phyloP scores from a whole-genome alignment of 306 rosid species.

The Luffa acutangula region DNA sequence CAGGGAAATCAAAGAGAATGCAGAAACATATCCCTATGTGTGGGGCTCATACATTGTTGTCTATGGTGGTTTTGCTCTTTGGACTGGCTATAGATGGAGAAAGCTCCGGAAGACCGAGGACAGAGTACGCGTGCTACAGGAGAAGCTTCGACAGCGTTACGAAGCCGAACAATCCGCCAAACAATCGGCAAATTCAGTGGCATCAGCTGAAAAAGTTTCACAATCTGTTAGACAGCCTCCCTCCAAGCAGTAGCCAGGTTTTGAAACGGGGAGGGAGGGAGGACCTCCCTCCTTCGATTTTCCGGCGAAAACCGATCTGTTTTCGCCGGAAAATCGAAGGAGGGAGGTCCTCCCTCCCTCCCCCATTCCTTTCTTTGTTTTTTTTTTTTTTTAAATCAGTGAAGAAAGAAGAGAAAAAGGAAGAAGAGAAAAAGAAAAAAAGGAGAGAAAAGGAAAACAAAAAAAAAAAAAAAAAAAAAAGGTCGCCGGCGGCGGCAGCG shows the following conservation, averaged over 20 bases:
- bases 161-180: slow-evolving; percentile 51
- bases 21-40: slow-evolving; percentile 69
- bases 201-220: slow-evolving; percentile 30
- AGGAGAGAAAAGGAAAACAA: too few species aligned
- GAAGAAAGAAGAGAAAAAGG: too few species aligned
- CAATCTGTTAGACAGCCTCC: slow-evolving; percentile 31
- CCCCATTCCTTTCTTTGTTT: too few species aligned
- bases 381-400: too few species aligned
- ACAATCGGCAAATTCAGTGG: slow-evolving; percentile 32
- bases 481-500: too few species aligned
- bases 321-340: too few species aligned
- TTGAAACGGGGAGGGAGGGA: too few species aligned
- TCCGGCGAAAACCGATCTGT: too few species aligned
- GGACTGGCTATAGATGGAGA: slow-evolving; percentile 68
- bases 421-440: too few species aligned
- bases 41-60: slow-evolving; percentile 78
- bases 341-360: too few species aligned
- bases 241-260: slow-evolving; percentile 15
- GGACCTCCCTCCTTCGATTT: too few species aligned
- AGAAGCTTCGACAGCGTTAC: slow-evolving; percentile 39
- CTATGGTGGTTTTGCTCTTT: slow-evolving; percentile 63
- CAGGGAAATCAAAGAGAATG: slow-evolving; percentile 48
- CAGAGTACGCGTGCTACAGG: slow-evolving; percentile 51
- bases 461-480: too few species aligned
- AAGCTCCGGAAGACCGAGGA: slow-evolving; percentile 71